phyloP scores from a whole-genome alignment of 2,329 filamentous ascomycete genomes.

The Aspergillus neotritici region DNA sequence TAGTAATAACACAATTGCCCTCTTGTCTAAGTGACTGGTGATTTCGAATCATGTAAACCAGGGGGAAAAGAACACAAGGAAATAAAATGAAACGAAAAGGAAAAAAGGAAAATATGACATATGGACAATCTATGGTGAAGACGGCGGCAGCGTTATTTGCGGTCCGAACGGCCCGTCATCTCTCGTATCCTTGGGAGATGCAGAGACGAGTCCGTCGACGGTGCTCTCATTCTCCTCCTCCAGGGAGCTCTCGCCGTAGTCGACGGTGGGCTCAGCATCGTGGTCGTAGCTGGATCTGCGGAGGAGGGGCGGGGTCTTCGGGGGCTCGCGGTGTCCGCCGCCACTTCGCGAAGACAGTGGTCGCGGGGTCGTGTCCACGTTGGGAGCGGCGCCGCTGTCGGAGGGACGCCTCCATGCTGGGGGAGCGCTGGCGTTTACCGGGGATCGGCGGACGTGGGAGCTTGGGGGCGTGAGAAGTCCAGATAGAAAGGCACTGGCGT shows the following conservation, averaged over 20 bases:
- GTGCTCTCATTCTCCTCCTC: conserved; percentile 48
- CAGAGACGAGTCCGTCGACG: conserved; percentile 36
- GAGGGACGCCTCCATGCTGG: conserved; percentile 27
- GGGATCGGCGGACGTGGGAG: conserved; percentile 62
- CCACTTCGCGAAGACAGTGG: conserved; percentile 29
- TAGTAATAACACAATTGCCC: too few relatives aligned
- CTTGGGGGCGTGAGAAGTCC: conserved; percentile 87
- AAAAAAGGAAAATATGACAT: not conserved
- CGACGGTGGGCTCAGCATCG: conserved; percentile 49
- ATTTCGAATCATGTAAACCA: not conserved
- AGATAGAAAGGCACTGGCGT: conserved; percentile 60
- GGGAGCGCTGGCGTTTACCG: conserved; percentile 39
- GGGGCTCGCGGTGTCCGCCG: conserved; percentile 28
- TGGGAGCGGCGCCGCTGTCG: conserved; percentile 32
- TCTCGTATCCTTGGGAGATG: conserved; percentile 26
- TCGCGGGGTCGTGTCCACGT: conserved; percentile 24
- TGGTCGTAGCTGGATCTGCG: conserved; percentile 53
- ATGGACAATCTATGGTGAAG: conserved; percentile 9
- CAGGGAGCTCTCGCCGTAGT: conserved; percentile 43
- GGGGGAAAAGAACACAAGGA: conserved; percentile 2
- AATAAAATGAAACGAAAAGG: conserved; percentile 7
- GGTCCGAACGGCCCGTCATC: conserved; percentile 28
- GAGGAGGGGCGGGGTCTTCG: conserved; percentile 52
- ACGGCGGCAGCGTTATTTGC: conserved; percentile 14
- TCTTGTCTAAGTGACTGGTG: too few relatives aligned